Evolutionary conservation across 2,329 filamentous ascomycete genomes (phyloP).

Genomic region (Fusarium albosuccineum): DNA sequence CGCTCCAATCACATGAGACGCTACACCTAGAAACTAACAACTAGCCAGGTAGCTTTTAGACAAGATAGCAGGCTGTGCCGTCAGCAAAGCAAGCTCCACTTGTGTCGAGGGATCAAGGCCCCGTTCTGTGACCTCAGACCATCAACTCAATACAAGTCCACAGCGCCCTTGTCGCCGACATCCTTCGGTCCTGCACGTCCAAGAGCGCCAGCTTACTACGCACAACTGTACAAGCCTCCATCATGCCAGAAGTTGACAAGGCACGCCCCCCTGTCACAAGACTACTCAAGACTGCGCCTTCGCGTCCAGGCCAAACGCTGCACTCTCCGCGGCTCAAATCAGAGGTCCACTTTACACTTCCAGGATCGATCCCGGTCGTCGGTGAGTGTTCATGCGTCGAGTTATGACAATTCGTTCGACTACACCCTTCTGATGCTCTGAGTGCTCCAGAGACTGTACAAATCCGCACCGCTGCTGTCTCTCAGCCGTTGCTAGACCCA

Average conservation of each 20-base stretch:
- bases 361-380: conserved; percentile 43
- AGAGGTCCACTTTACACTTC: conserved; percentile 49
- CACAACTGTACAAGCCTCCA: neutral
- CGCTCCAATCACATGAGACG: conserved; percentile 10
- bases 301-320: conserved; percentile 34
- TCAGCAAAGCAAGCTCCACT: neutral
- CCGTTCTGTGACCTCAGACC: neutral
- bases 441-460: conserved; percentile 39
- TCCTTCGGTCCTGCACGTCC: neutral
- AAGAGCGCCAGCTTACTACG: no score
- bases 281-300: conserved; percentile 45
- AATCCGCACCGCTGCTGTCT: conserved; percentile 46
- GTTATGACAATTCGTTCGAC: neutral
- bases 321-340: conserved; percentile 44
- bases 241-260: conserved; percentile 37
- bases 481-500: conserved; percentile 55
- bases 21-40: neutral
- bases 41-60: neutral
- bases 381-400: conserved; percentile 38
- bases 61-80: neutral
- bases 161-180: neutral
- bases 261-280: conserved; percentile 36
- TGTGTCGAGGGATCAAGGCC: neutral
- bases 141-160: neutral
- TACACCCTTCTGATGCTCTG: conserved; percentile 5